Evolutionary conservation across 495 filamentous ascomycete species (phyloP), one percentile per base, ranked within the genome.

Genomic region (Aspergillus ostianus): DNA sequence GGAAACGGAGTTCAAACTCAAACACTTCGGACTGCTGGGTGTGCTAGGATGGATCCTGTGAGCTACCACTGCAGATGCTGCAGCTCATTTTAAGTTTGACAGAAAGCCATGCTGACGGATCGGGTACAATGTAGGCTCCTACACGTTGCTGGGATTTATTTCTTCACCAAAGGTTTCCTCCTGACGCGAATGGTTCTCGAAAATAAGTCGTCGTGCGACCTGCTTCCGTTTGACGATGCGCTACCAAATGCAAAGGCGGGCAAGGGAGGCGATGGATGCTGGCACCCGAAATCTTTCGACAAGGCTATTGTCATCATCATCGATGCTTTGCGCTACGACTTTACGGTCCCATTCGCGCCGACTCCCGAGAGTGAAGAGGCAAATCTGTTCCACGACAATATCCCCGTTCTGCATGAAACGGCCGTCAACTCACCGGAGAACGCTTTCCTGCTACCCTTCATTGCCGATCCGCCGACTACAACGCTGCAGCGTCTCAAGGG

Each of bases 81-180:
- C 49, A 50, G 46, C 15, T 23, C 6, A 26, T 27, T 51, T 36
- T 17, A 30, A 30, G 19, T 51, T 4, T 23, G 23, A 26, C 48
- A 36, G 6, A 27, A 49, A 21, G 41, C 32, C 55, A 46, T 48
- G 20, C 30, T 49, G 36, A 57, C 47, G 58, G 23, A n/a, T 3
- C 19, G 17, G 32, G 13, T 18, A 13, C 23, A 6, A 17, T 29
- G n/a, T 64, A 89, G 86, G 53, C 74, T 85, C 63, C 77, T 97
- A 21, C 93, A 98, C 68, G 77, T 82, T 60, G 80, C 87, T 27
- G 94, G 92, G 30, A 88, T 98, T 61, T 91, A 88, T 65, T 88
- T 96, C 68, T 98, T 98, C 75, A 93, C 91, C 57, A 91, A 90
- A 71, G 94, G 94, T n/a, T 98, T 98, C 74, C 87, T 98, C 53